Evolutionary conservation across 768 basidiomycete genomes (phyloP).

Genomic region (Gloeopeniophorella convolvens): DNA sequence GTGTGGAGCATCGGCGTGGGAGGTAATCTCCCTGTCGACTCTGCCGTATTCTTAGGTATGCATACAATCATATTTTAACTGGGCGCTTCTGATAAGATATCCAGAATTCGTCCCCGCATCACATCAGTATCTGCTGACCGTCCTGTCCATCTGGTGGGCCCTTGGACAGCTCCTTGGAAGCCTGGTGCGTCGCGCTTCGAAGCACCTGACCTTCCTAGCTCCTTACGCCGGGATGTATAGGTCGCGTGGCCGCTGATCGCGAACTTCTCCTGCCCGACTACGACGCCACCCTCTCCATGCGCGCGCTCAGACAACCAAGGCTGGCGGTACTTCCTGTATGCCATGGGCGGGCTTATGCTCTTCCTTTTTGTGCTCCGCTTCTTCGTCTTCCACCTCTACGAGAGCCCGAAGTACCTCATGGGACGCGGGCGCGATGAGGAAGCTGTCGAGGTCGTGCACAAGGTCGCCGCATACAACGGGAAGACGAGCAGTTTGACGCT

Average conservation of each 20-base stretch:
- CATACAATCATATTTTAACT: background rate
- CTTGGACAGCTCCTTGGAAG: slow-evolving; percentile 63
- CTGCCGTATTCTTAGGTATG: slow-evolving; percentile 66
- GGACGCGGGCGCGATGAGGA: slow-evolving; percentile 55
- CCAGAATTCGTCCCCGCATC: slow-evolving; percentile 63
- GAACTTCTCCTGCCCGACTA: slow-evolving; percentile 53
- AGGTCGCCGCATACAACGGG: slow-evolving; percentile 56
- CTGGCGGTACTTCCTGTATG: slow-evolving; percentile 72
- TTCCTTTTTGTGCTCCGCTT: slow-evolving; percentile 55
- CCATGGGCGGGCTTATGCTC: slow-evolving; percentile 67
- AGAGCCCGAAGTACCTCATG: slow-evolving; percentile 69
- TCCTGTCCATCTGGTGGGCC: slow-evolving; percentile 78
- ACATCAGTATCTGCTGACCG: slow-evolving; percentile 69
- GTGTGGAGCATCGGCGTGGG: slow-evolving; percentile 65
- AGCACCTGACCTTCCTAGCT: background rate
- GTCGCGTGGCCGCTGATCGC: slow-evolving; percentile 69
- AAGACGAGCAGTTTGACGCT: slow-evolving; percentile 42
- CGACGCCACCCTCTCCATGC: slow-evolving; percentile 31
- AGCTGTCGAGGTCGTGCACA: slow-evolving; percentile 57
- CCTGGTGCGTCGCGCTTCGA: slow-evolving; percentile 26
- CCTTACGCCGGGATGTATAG: slow-evolving; percentile 24
- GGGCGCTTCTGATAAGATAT: too few species aligned
- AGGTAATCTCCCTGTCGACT: slow-evolving; percentile 70
- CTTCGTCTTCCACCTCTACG: slow-evolving; percentile 59
- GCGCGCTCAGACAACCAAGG: slow-evolving; percentile 52